Percentiles rank a stretch among this genome's conserved stretches.
Conservation (phyloP, 768 basidiomycete species). For the Rubroboletus pulcherrimus region DNA sequence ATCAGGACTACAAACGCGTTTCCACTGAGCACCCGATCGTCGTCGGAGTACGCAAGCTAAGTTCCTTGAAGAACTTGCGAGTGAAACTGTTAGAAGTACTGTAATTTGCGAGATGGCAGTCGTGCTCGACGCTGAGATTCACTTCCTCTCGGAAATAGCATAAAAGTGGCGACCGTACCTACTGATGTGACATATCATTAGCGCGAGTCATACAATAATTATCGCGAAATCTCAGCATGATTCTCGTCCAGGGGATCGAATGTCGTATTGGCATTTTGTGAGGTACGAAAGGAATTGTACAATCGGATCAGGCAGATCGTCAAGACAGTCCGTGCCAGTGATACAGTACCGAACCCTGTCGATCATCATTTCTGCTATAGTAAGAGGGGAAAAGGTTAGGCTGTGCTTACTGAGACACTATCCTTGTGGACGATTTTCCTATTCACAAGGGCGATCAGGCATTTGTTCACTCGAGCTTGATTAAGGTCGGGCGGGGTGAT, state of each 20-base stretch:
- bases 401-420: conserved; percentile 48
- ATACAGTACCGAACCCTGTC: conserved; percentile 63
- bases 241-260: background rate
- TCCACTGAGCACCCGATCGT: background rate
- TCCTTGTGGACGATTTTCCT: conserved; percentile 82
- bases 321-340: conserved; percentile 59
- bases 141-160: background rate
- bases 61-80: background rate
- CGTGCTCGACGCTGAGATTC: background rate
- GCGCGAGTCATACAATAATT: background rate
- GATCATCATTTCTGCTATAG: background rate
- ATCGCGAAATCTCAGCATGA: background rate
- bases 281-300: background rate
- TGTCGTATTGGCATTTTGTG: background rate
- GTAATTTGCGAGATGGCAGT: background rate
- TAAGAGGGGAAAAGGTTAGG: background rate
- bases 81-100: background rate
- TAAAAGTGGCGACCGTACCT: background rate
- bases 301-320: background rate
- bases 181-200: background rate
- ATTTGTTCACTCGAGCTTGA: conserved; percentile 91
- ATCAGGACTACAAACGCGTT: background rate
- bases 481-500: conserved; percentile 78
- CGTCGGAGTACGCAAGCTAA: background rate
- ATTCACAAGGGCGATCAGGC: conserved; percentile 85